Evolutionary conservation across 2,329 filamentous ascomycete species (phyloP), one percentile per base, ranked within the genome.

Genomic region (Coniochaeta sp.): DNA sequence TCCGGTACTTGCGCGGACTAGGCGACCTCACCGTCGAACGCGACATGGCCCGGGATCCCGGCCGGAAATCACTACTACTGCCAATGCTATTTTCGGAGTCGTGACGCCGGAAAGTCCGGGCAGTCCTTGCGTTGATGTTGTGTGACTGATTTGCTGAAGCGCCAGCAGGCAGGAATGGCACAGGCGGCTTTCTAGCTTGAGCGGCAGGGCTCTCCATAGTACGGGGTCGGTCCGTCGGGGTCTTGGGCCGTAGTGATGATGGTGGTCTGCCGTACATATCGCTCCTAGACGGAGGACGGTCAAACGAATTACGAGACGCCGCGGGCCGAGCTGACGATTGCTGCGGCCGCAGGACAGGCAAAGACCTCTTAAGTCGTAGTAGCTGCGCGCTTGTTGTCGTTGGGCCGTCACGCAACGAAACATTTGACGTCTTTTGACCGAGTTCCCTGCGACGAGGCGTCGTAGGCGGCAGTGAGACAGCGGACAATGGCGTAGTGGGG

Each of bases 151-250:
- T 59, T 19, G 63, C 60, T n/a, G 71, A 88, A 32, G 82, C 82
- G 34, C 91, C 91, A 47, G 90, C 88, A 32, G 92, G 90, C 54
- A 96, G 74, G 69, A 96, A 96, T 8, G 93, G 91, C 16, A 84
- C 75, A 50, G 85, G 84, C 58, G 83, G 78, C 72, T 86, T 88
- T 63, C 85, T 80, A 24, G 76, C 72, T 62, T 79, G 75, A n/a
- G 80, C 74, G 61, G 77, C 78, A 60, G 79, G 75, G 64, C 79
- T 82, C 61, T 85, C 84, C 34, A 77, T 73, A 5, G 79, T 73
- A 16, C 84, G 79, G 59, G 72, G 72, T 30, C 85, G 82, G 61
- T 92, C 89, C 9, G 88, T 80, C 0, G 90, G 89, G 1, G 90
- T 91, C 75, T 88, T 91, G 36, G 85, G 87, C 63, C 87, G 82